Evolutionary conservation across 177 flowering plant species (phyloP), one percentile per base, ranked within the genome.

Genomic region (Tripterygium wilfordii): DNA sequence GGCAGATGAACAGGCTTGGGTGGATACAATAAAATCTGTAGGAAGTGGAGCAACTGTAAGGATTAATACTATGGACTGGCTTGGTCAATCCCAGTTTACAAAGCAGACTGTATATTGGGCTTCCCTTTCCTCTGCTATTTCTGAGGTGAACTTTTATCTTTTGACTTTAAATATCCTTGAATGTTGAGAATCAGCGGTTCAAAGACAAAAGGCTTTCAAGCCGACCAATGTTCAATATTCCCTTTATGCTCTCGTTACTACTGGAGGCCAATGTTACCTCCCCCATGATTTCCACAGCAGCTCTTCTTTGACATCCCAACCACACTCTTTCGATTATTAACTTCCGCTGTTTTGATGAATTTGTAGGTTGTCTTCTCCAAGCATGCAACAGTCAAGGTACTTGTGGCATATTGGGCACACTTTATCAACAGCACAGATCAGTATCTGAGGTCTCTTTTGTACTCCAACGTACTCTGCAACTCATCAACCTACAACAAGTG

Each of bases 51-150:
- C 33, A 17, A 79, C 82, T 28, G 70, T 91, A n/a, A 78, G 95
- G 62, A 85, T 91, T 20, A 85, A 50, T 64, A 85, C 95, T 12
- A 91, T 91, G 98, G 96, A 88, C 58, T 91, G 92, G 98, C 95
- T 91, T 51, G 96, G 96, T 46, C 98, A 91, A 54, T 88, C 98
- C 15, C 74, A 81, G 45, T 91, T 68, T 64, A 31, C 46, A 32
- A 41, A 65, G 15, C 71, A 64, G 57, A 74, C 83, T 14, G 70
- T 83, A 37, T 91, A 74, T 46, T 91, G 98, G 98, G 56, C 89
- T 41, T 65, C 98, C 49, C 78, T 91, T 40, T 81, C 98, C 43
- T 76, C 95, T 30, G 95, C 98, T 36, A 62, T 91, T 51, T 78
- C 96, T 20, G 82, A 91, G 90, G 98, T 91, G 74, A 20, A 10